A percentile compares a stretch with the other conserved stretches of the same genome.
Conservation (phyloP, 148 eudicot species). For the Selenicereus undatus region DNA sequence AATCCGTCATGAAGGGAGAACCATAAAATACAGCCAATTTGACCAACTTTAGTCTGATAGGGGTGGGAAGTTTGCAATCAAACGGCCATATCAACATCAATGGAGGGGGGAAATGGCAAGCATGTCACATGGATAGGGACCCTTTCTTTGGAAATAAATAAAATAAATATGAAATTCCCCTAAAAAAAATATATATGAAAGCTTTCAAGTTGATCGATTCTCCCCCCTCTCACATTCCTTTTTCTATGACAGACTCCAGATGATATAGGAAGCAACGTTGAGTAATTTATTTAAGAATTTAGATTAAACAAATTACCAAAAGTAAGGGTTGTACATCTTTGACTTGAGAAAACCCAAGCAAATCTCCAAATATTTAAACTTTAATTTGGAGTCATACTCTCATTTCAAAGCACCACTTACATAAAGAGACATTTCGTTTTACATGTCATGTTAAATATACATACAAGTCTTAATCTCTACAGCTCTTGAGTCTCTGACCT, state of each 20-base stretch:
- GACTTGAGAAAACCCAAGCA: not conserved
- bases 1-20: not conserved
- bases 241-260: too few relatives aligned
- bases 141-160: not conserved
- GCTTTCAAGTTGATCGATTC: not conserved
- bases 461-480: not conserved
- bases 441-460: not conserved
- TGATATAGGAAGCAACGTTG: not conserved
- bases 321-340: not conserved
- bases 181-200: not conserved
- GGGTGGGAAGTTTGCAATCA: not conserved
- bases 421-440: not conserved
- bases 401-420: not conserved
- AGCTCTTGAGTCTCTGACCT: not conserved
- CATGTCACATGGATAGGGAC: constrained; percentile 1
- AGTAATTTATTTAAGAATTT: not conserved
- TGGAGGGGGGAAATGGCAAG: not conserved
- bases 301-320: not conserved
- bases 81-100: not conserved
- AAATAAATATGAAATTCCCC: not conserved
- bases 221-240: too few relatives aligned
- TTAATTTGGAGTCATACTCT: not conserved
- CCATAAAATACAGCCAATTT: not conserved
- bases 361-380: not conserved
- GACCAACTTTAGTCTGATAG: not conserved